Conservation (phyloP, 2,329 filamentous ascomycete genomes). For the Pseudogymnoascus sp. region DNA sequence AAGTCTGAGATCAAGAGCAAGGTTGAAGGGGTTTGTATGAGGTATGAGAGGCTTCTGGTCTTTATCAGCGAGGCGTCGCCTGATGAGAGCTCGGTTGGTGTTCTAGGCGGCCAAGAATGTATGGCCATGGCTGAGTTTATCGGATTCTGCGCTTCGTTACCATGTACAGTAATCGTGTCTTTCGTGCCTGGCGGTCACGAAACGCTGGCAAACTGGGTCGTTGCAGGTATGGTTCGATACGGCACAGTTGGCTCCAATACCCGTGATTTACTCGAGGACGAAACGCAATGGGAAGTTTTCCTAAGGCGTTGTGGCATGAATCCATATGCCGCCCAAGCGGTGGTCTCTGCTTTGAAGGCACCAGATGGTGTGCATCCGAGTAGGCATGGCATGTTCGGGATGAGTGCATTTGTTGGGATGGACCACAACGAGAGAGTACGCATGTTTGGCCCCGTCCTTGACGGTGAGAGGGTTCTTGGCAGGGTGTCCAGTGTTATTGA, state of each 20-base stretch:
- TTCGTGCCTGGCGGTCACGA: slow-evolving; percentile 44
- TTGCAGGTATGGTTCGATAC: slow-evolving; percentile 43
- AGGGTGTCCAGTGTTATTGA: slow-evolving; percentile 46
- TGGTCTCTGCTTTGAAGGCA: slow-evolving; percentile 43
- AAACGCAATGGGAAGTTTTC: slow-evolving; percentile 61
- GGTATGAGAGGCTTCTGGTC: slow-evolving; percentile 62
- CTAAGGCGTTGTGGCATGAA: slow-evolving; percentile 60
- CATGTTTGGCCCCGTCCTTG: slow-evolving; percentile 44
- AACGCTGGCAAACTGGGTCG: slow-evolving; percentile 47
- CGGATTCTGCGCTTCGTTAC: slow-evolving; percentile 29
- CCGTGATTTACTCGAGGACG: slow-evolving; percentile 42
- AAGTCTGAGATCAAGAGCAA: slow-evolving; percentile 39
- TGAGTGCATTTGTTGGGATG: slow-evolving; percentile 53
- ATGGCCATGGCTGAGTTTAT: slow-evolving; percentile 25
- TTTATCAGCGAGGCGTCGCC: slow-evolving; percentile 52
- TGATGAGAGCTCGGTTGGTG: slow-evolving; percentile 33
- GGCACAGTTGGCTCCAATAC: slow-evolving; percentile 16
- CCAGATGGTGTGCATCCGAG: slow-evolving; percentile 21
- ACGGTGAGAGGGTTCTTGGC: slow-evolving; percentile 44
- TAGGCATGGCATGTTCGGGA: slow-evolving; percentile 31
- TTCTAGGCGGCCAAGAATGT: slow-evolving; percentile 21
- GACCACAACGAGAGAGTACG: slow-evolving; percentile 37
- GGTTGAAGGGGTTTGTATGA: slow-evolving; percentile 42
- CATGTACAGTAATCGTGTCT: slow-evolving; percentile 33
- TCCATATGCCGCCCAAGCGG: slow-evolving; percentile 59